Conservation (phyloP, 352 stramenopile species). For the Blastocystis sp. region DNA sequence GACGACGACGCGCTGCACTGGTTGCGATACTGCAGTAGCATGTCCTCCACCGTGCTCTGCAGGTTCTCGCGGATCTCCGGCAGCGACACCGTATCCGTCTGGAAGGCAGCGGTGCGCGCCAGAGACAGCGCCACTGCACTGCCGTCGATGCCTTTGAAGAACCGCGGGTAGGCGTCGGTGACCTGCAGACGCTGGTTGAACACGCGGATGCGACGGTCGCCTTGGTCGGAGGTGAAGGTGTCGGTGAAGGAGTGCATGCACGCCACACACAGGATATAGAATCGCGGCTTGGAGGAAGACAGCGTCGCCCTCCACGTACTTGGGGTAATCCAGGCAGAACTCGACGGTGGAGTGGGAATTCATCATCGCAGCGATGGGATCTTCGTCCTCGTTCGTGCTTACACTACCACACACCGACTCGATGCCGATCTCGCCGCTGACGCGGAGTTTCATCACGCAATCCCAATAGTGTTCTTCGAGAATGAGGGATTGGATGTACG, state of each 20-base stretch:
- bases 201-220: constrained; percentile 26
- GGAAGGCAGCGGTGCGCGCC: constrained; percentile 21
- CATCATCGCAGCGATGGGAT: constrained; percentile 13
- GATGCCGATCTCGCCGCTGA: background rate
- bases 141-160: constrained; percentile 61
- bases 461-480: constrained; percentile 37
- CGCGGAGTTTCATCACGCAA: constrained; percentile 28
- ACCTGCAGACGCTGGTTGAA: constrained; percentile 53
- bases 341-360: constrained; percentile 6
- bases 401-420: constrained; percentile 31
- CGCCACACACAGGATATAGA: constrained; percentile 19
- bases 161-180: constrained; percentile 28
- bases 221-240: constrained; percentile 34
- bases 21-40: constrained; percentile 23
- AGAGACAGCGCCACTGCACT: constrained; percentile 17
- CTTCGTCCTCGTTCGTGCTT: background rate
- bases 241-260: background rate
- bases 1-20: constrained; percentile 42
- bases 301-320: constrained; percentile 22
- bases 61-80: constrained; percentile 29
- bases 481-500: constrained; percentile 47
- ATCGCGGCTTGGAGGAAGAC: constrained; percentile 28
- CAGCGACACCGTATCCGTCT: constrained; percentile 7
- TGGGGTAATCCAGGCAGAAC: constrained; percentile 43
- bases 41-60: constrained; percentile 19